Evolutionary conservation across 495 filamentous ascomycete species (phyloP).

Genomic region (Margaritispora aquatica): DNA sequence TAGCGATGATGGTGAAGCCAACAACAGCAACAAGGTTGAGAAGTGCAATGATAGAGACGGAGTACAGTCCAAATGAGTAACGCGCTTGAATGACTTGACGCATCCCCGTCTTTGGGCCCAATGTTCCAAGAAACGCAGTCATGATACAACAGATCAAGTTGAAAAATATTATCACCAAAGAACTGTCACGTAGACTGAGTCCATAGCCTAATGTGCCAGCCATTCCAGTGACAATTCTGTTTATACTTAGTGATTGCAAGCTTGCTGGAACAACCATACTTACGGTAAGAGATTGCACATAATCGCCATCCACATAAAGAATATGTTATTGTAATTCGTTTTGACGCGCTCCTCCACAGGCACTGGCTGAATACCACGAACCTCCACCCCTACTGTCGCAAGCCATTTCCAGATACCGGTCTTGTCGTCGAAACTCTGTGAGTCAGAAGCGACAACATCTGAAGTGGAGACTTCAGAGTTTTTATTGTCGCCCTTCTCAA

Average conservation of each 20-base stretch:
- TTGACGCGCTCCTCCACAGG: constrained; percentile 44
- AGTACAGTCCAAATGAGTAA: constrained; percentile 42
- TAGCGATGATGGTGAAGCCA: constrained; percentile 41
- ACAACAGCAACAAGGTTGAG: constrained; percentile 44
- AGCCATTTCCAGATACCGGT: neutral
- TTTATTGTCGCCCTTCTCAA: neutral
- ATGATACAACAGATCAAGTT: constrained; percentile 25
- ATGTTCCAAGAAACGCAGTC: constrained; percentile 1
- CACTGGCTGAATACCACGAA: constrained; percentile 44
- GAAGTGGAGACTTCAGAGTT: neutral
- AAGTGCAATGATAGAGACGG: constrained; percentile 38
- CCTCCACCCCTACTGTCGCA: constrained; percentile 27
- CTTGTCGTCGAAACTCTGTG: neutral
- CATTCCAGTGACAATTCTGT: constrained; percentile 50
- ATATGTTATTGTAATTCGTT: constrained; percentile 39
- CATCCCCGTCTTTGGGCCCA: constrained; percentile 34
- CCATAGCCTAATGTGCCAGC: constrained; percentile 42
- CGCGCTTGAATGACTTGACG: constrained; percentile 44
- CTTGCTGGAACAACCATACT: constrained; percentile 8
- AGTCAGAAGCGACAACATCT: neutral
- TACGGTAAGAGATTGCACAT: constrained; percentile 34
- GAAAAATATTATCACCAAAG: constrained; percentile 50
- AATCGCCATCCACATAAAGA: constrained; percentile 40
- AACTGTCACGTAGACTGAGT: constrained; percentile 38
- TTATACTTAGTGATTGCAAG: neutral